Base-by-base conservation (phyloP, 306 rosid genomes). In the Pueraria montana region DNA sequence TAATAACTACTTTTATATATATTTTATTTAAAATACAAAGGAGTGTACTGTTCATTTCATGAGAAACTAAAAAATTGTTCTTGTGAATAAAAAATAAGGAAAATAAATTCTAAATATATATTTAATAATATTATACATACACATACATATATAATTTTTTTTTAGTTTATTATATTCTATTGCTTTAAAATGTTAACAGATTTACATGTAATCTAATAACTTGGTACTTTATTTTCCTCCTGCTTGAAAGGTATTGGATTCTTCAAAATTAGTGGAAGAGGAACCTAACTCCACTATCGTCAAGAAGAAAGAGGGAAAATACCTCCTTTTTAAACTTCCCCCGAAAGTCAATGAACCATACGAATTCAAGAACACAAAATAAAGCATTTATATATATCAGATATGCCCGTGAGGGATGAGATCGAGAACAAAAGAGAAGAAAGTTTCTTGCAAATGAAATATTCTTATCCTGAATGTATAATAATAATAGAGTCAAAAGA, bases 281-380 rank as follows among this genome's bases (percentile, higher is more conserved):
- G 71, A 36, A 50, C 82, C 82, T 78, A 65, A 52, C 64, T 64
- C 74, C 74, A 64, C 64, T 63, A 24, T 64, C 27, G 23, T 30
- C 14, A 24, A 52, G 80, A 76, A 38, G 69, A 20, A 58, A 36
- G 30, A 9, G 12, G 40, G 14, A 20, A 55, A 56, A 58, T 42
- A 59, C 43, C 58, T 56, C 16, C 11, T 42, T 76, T 42, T 61
- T 66, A 64, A 64, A 30, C 55, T 48, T 24, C 11, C 20, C 67
- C 2, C 6, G 32, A 62, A 67, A 67, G 76, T 62, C 81, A 62
- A 76, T 38, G 40, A 61, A 78, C 5, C 36, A 50, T 23, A 53
- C 53, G 26, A 52, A 53, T 20, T 56, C 16, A 52, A 52, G 67
- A 79, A 52, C 49, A 66, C 53, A 78, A 52, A 79, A 50, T 4